Base-by-base conservation (phyloP, 169 alveolate species). In the Plasmodium cynomolgi region DNA sequence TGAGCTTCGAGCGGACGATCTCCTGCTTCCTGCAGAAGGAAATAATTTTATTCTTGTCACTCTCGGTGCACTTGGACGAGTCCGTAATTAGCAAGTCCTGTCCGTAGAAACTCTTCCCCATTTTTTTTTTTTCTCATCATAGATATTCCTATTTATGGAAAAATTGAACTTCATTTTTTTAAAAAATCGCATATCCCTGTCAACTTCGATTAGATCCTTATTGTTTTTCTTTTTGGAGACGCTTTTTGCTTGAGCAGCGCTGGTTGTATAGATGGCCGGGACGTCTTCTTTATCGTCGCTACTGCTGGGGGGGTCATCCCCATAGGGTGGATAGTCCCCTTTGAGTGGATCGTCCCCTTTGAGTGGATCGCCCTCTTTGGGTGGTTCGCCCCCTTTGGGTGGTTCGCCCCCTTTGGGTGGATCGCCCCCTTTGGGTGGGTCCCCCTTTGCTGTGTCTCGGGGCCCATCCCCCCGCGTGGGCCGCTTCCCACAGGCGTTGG, bases 131-230 rank as follows among this genome's bases (percentile, higher is more conserved):
- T 88, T 33, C 23, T 88, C 94, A 13, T 88, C 90, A 88, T 88
- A 88, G 11, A 88, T 20, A 26, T 79, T 88, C 20, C 94, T 77
- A 68, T 88, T 88, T 23, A 88, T 80, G 1, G 94, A 88, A 31
- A 88, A 73, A 62, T 88, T 88, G 47, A 88, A 88, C n/a, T 88
- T 88, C 54, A 88, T 88, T 88, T 88, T 88, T 79, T 88, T 88
- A 41, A 79, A 88, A 13, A 88, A 62, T 58, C 47, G 26, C 33
- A 39, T 50, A 77, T 88, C 94, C 34, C 71, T 71, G 44, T 88
- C 94, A 0, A 88, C 73, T 56, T 79, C 90, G 47, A 37, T 37
- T 1, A 71, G 26, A 31, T 80, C 82, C 2, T 56, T 41, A 54
- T 37, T 80, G 20, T 88, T 88, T 26, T 54, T 84, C 41, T 71